Evolutionary conservation across 768 basidiomycete genomes (phyloP).

Genomic region (Tulasnella calospora): DNA sequence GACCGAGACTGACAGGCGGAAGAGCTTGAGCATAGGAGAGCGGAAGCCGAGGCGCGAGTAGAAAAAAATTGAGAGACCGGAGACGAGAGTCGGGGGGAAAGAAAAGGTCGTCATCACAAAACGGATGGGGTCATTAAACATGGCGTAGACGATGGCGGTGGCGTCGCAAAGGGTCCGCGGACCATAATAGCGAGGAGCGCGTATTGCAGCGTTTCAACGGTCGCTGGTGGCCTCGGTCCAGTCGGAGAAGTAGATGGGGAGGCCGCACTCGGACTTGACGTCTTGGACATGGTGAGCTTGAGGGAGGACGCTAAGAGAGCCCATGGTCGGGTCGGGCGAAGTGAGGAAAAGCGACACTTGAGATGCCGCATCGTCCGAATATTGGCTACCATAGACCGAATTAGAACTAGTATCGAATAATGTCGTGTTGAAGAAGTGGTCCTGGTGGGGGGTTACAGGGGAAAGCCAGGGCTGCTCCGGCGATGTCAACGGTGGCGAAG

Average conservation of each 20-base stretch:
- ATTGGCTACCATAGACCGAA: neutral
- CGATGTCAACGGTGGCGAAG: neutral
- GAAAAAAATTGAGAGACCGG: neutral
- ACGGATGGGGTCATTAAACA: neutral
- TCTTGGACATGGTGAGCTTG: neutral
- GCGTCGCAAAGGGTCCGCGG: neutral
- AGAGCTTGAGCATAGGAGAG: neutral
- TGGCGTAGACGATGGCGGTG: neutral
- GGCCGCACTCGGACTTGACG: neutral
- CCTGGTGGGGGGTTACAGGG: neutral
- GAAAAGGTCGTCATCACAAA: neutral
- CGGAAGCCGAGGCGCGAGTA: neutral
- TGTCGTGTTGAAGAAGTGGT: neutral
- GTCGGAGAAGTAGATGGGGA: neutral
- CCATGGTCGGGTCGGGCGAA: neutral
- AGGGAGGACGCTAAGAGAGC: neutral
- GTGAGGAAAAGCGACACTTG: neutral
- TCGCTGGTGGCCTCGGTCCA: neutral
- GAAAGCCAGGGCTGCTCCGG: neutral
- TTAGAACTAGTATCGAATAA: neutral
- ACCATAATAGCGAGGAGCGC: neutral
- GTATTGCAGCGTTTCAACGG: neutral
- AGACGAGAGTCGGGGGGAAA: neutral
- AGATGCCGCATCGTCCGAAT: neutral
- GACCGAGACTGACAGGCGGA: neutral